Base-by-base conservation (phyloP, 2,329 filamentous ascomycete species). In the Sporothrix pallida region DNA sequence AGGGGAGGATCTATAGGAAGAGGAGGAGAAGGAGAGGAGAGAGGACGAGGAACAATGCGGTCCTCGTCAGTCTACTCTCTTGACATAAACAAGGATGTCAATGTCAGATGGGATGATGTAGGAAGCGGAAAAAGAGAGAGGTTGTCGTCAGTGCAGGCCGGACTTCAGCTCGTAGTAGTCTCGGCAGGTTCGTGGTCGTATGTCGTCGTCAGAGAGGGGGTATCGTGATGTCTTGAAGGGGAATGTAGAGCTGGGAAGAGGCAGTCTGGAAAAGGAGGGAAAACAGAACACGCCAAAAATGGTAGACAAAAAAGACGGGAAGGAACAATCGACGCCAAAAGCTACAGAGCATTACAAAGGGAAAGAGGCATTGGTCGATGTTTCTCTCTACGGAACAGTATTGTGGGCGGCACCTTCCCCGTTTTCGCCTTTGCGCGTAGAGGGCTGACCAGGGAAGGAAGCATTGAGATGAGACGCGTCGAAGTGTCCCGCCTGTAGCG, bases 401-500 rank as follows among this genome's bases (percentile, higher is more conserved):
- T 54, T 73, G 71, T 71, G 60, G 68, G 65, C 67, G 48, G 70
- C 62, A n/a, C 73, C 65, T 74, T 75, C 74, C 68, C 71, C 67
- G 69, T 74, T 70, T 62, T 20, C 63, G 62, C 37, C 9, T 46
- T 52, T 67, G 44, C 42, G 63, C 42, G 46, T 67, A 48, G n/a
- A 48, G 23, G 10, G n/a, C 44, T 23, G 65, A 10, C 26, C 46
- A 52, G 23, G 65, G 65, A 68, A 68, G 65, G 62, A 12, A 20
- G 42, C 62, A 67, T 46, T 46, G 62, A 20, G 17, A 31, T 15
- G 37, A 46, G 73, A 76, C 75, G 75, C 75, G 75, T 76, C 73
- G 26, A n/a, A n/a, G 62, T 20, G 20, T 44, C 37, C 60, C 60
- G n/a, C 37, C 62, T 48, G 42, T 44, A 48, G 9, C 37, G 23